Conservation (phyloP, 1,284 basidiomycete species). For the Laetiporus sulphureus region DNA sequence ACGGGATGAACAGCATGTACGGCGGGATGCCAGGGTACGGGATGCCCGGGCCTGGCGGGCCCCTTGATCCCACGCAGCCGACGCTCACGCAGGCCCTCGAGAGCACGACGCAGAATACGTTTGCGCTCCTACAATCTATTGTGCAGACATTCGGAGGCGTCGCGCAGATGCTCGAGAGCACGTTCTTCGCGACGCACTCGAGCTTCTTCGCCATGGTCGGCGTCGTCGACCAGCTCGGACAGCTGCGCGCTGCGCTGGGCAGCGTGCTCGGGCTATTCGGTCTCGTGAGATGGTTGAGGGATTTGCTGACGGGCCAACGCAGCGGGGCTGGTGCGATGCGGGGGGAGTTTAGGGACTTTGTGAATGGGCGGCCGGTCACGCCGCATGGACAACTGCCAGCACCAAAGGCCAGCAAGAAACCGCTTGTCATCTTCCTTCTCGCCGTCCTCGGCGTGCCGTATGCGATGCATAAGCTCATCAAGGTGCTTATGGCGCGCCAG, state of each 20-base stretch:
- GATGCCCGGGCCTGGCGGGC: conserved; percentile 38
- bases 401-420: conserved; percentile 78
- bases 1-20: conserved; percentile 29
- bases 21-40: conserved; percentile 30
- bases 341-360: conserved; percentile 63
- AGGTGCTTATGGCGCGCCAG: conserved; percentile 65
- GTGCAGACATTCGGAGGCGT: conserved; percentile 96
- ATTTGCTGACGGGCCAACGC: conserved; percentile 49
- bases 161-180: conserved; percentile 96
- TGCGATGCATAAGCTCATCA: conserved; percentile 88
- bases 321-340: conserved; percentile 31
- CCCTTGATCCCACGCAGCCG: conserved; percentile 44
- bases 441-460: conserved; percentile 95
- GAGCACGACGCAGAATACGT: conserved; percentile 86
- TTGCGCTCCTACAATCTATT: conserved; percentile 89
- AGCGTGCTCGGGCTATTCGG: conserved; percentile 93
- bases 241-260: conserved; percentile 87
- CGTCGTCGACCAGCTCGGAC: conserved; percentile 92
- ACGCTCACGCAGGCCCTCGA: conserved; percentile 86
- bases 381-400: conserved; percentile 25
- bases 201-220: conserved; percentile 99
- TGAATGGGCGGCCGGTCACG: conserved; percentile 58
- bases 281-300: conserved; percentile 77
- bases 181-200: conserved; percentile 98
- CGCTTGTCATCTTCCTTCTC: conserved; percentile 90